A percentile compares a stretch with the other conserved stretches of the same genome.
Evolutionary conservation across 129 eudicot genomes (phyloP).

Genomic region (carrot (Daucus carota)): DH1_v3.0 NC_030381.2:50773501-50774000

Average conservation of each 20-base stretch:
- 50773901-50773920: no score
- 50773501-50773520: conserved; percentile 5
- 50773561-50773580: background rate
- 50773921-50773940: no score
- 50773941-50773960: no score
- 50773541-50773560: background rate
- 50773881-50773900: no score
- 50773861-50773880: no score
- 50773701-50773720: background rate
- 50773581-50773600: conserved; percentile 12
- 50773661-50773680: background rate
- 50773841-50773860: no score
- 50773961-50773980: no score
- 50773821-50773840: no score
- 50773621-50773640: background rate
- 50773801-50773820: no score
- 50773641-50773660: background rate
- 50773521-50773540: conserved; percentile 11
- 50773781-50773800: background rate
- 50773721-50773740: background rate
- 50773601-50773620: conserved; percentile 12
- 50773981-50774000: no score
- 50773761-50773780: background rate
- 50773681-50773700: background rate
- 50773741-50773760: background rate